Conservation (phyloP, 768 basidiomycete species). For the Cystobasidiopsis lactophilus region DNA sequence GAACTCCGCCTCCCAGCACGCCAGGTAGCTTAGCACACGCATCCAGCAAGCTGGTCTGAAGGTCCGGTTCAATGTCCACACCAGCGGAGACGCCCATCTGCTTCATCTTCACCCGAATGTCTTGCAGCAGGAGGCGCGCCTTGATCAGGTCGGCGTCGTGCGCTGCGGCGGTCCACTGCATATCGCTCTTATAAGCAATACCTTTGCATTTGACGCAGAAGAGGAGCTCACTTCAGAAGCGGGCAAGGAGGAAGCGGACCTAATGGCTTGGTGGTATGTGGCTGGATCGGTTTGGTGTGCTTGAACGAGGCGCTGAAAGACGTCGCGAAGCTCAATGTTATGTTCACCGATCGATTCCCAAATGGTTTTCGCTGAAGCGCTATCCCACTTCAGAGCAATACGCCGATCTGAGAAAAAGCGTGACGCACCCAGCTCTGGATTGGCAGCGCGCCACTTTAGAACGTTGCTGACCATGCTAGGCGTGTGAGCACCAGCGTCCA, state of each 20-base stretch:
- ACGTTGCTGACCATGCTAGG: constrained; percentile 84
- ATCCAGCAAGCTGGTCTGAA: constrained; percentile 67
- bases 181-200: neutral
- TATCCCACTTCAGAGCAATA: no score
- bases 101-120: constrained; percentile 56
- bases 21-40: constrained; percentile 47
- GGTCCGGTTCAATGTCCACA: constrained; percentile 73
- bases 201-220: neutral
- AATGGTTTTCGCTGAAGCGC: constrained; percentile 10
- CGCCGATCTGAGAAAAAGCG: no score
- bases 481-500: constrained; percentile 87
- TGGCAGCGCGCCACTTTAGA: constrained; percentile 59
- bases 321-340: neutral
- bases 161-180: neutral
- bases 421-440: no score
- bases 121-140: constrained; percentile 33
- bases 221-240: neutral
- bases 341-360: constrained; percentile 15
- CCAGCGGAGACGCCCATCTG: constrained; percentile 52
- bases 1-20: constrained; percentile 82
- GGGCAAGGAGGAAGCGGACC: constrained; percentile 3
- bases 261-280: neutral
- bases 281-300: no score
- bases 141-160: constrained; percentile 35
- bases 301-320: no score